Conservation (phyloP, 306 rosid genomes). For the Alnus glutinosa region DNA sequence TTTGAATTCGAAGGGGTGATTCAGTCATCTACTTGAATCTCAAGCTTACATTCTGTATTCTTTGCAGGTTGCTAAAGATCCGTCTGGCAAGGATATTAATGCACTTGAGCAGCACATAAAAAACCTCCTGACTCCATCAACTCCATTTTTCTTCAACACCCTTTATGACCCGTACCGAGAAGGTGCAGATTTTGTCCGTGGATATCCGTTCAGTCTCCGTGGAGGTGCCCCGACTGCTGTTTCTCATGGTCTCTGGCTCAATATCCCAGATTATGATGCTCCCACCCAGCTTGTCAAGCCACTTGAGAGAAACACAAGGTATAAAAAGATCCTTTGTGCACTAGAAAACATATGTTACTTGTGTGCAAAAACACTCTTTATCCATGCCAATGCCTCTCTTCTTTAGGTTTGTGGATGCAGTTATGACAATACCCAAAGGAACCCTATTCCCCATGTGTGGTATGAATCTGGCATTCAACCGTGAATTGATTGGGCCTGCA, state of each 20-base stretch:
- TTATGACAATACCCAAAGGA: conserved; percentile 75
- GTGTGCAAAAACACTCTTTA: not conserved
- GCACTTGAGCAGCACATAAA: conserved; percentile 78
- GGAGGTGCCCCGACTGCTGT: conserved; percentile 76
- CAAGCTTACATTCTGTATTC: not conserved
- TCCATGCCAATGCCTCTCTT: not conserved
- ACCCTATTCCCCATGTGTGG: conserved; percentile 88
- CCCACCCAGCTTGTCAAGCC: conserved; percentile 94
- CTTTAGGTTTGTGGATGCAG: conserved; percentile 77
- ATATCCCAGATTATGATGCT: conserved; percentile 87
- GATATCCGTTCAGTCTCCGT: conserved; percentile 80
- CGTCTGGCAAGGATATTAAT: conserved; percentile 71
- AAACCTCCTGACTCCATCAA: conserved; percentile 73
- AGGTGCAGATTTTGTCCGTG: conserved; percentile 81
- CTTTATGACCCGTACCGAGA: conserved; percentile 84
- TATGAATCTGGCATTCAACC: conserved; percentile 85
- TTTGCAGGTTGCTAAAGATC: conserved; percentile 77
- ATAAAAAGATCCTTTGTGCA: conserved; percentile 9
- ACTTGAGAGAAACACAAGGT: conserved; percentile 74
- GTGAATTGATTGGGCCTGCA: conserved; percentile 80
- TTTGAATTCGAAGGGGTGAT: not conserved
- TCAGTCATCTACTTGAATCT: not conserved
- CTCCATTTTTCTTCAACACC: conserved; percentile 83
- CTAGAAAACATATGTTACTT: not conserved
- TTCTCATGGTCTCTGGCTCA: conserved; percentile 90